phyloP scores from a whole-genome alignment of 208 protist genomes.

The Acanthamoeba lenticulata region DNA sequence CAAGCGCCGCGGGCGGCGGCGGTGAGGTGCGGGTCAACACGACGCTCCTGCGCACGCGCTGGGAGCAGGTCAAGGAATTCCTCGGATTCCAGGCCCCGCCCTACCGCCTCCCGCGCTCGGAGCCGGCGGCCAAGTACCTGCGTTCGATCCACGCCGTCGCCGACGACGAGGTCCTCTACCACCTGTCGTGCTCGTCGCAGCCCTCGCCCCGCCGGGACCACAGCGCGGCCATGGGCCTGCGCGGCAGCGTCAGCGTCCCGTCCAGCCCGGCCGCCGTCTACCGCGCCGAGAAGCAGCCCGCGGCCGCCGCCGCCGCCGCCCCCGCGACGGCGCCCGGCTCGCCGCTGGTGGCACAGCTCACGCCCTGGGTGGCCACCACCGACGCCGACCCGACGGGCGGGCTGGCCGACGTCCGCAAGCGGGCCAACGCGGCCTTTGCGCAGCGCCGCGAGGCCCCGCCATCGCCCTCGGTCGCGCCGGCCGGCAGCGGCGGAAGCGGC shows the following conservation, averaged over 20 bases:
- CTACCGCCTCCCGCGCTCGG: neutral
- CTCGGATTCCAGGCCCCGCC: conserved; percentile 4
- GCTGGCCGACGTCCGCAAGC: neutral
- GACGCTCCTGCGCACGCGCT: conserved; percentile 13
- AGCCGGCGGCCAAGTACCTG: conserved; percentile 29
- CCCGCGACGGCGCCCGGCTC: neutral
- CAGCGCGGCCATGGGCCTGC: neutral
- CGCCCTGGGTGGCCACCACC: neutral
- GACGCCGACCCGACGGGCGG: neutral
- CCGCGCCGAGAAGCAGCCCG: neutral
- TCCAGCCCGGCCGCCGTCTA: neutral
- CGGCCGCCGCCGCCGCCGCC: no score
- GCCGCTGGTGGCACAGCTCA: neutral
- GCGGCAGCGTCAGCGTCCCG: neutral
- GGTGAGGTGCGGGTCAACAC: conserved; percentile 5
- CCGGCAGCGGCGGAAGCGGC: no score
- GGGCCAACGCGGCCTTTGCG: neutral
- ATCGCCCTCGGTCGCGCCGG: neutral
- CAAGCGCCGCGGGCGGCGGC: neutral
- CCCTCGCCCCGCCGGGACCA: neutral
- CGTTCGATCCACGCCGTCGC: neutral
- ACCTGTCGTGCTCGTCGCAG: conserved; percentile 4
- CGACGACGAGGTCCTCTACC: conserved; percentile 51
- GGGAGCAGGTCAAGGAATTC: conserved; percentile 50
- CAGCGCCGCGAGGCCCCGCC: neutral